Evolutionary conservation across 352 stramenopile species (phyloP).

Genomic region (Elongisporangium anandrum): DNA sequence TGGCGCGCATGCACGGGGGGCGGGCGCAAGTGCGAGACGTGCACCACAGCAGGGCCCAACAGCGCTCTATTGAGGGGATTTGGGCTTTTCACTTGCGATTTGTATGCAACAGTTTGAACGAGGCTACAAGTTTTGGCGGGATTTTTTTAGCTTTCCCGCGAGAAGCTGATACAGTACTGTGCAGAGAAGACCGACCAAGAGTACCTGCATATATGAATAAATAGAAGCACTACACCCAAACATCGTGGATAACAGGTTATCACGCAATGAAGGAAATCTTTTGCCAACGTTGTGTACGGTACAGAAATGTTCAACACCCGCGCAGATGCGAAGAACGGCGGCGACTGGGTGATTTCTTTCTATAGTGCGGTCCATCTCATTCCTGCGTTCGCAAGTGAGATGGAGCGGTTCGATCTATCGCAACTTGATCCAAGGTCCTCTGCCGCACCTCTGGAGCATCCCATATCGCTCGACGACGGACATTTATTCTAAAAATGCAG

Average conservation of each 20-base stretch:
- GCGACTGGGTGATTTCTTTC: not conserved
- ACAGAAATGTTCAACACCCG: not conserved
- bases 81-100: not conserved
- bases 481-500: not conserved
- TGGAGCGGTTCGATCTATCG: not conserved
- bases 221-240: not conserved
- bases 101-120: not conserved
- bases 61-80: not conserved
- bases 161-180: not conserved
- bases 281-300: not conserved
- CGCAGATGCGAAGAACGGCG: too few species aligned
- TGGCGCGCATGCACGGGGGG: not conserved
- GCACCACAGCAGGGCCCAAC: not conserved
- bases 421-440: not conserved
- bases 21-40: not conserved
- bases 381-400: not conserved
- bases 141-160: not conserved
- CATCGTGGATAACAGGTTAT: not conserved
- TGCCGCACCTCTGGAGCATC: not conserved
- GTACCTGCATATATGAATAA: not conserved
- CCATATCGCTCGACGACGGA: not conserved
- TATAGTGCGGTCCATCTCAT: not conserved
- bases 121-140: not conserved
- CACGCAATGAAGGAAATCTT: not conserved
- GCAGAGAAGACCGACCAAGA: too few species aligned